Evolutionary conservation across 2,329 filamentous ascomycete genomes (phyloP).

Genomic region (Fusarium duplospermum): DNA sequence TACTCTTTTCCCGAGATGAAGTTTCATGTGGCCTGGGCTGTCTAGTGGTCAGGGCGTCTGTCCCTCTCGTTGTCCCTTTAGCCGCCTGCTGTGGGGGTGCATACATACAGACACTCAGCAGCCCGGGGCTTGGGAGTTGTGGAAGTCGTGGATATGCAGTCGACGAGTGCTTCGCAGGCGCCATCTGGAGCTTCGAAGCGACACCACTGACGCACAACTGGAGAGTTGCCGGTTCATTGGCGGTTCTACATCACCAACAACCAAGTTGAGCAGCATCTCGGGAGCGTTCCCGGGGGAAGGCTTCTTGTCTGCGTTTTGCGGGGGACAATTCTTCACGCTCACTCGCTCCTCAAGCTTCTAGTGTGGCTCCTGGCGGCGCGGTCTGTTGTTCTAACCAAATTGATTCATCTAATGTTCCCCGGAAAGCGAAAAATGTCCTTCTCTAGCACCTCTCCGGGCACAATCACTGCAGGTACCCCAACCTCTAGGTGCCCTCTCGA

Average conservation of each 20-base stretch:
- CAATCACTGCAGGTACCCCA: constrained; percentile 37
- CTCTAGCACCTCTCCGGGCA: constrained; percentile 28
- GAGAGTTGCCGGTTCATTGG: background rate
- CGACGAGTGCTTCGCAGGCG: constrained; percentile 2
- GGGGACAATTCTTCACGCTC: constrained; percentile 31
- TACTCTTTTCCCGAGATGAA: constrained; percentile 23
- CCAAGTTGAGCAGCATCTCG: constrained; percentile 16
- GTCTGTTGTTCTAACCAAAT: constrained; percentile 36
- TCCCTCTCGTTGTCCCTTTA: background rate
- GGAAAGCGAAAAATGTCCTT: constrained; percentile 23
- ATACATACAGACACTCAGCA: background rate
- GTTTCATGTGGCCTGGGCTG: background rate
- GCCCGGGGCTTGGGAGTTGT: background rate
- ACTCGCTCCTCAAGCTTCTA: constrained; percentile 19
- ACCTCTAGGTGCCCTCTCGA: constrained; percentile 24
- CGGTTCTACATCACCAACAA: background rate
- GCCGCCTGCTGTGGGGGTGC: background rate
- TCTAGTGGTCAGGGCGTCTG: background rate
- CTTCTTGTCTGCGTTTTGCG: constrained; percentile 33
- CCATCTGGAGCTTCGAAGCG: background rate
- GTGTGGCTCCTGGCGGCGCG: constrained; percentile 14
- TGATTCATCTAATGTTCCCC: constrained; percentile 38
- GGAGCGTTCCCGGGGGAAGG: constrained; percentile 12
- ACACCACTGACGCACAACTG: background rate
- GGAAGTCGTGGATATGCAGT: background rate